phyloP scores from a whole-genome alignment of 192 early-diverging fungal species.

The Chytriomyces confervae region DNA sequence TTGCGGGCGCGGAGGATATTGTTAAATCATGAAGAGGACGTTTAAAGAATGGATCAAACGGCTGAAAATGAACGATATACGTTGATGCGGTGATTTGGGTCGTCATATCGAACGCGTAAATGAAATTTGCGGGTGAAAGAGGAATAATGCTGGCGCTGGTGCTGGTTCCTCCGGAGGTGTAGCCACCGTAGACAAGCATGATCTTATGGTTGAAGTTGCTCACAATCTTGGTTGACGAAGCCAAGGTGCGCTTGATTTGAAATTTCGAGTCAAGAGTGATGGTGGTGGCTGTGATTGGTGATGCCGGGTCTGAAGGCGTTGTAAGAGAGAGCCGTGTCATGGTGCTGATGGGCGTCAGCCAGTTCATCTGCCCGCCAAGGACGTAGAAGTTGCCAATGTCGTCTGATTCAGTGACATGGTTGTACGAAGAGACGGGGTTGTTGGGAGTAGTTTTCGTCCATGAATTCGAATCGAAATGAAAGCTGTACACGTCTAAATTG shows the following conservation, averaged over 20 bases:
- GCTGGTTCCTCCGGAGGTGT: not conserved
- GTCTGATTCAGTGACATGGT: conserved; percentile 26
- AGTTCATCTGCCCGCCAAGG: conserved; percentile 15
- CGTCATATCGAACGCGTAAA: conserved; percentile 31
- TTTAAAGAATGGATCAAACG: not conserved
- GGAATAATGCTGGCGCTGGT: conserved; percentile 1
- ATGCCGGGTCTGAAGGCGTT: not conserved
- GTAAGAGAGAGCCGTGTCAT: not conserved
- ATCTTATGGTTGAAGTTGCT: conserved; percentile 28
- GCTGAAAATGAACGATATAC: conserved; percentile 26
- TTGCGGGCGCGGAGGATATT: not conserved
- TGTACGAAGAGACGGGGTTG: not conserved
- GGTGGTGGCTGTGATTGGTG: not conserved
- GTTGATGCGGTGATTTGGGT: conserved; percentile 7
- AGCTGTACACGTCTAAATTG: conserved; percentile 3
- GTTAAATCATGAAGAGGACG: not conserved
- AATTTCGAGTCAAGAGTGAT: not conserved
- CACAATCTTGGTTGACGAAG: not conserved
- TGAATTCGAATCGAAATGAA: not conserved
- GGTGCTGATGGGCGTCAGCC: conserved; percentile 9
- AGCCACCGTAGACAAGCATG: conserved; percentile 28
- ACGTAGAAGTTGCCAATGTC: conserved; percentile 2
- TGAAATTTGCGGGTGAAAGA: not conserved
- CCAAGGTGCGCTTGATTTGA: not conserved
- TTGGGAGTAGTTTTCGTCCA: conserved; percentile 6